Base-by-base conservation (phyloP, 2,329 filamentous ascomycete species). In the Tympanopsis confertula region DNA sequence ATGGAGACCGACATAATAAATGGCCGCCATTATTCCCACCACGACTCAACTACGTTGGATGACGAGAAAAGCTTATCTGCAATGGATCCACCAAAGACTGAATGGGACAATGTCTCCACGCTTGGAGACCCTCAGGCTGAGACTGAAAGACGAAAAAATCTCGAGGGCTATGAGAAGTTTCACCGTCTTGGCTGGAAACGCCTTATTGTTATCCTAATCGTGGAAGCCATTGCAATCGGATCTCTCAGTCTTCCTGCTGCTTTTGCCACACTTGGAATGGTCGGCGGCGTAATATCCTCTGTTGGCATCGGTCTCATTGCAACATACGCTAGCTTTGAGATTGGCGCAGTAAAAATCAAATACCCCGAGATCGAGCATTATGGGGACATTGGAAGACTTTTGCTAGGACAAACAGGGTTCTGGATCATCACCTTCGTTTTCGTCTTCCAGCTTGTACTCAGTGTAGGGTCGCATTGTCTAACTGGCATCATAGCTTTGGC, bases 401-500 rank as follows among this genome's bases (percentile, higher is more conserved):
- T 78, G 15, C 55, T 58, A 36, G 75, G 76, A 0, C 53, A 47
- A 5, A 56, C 66, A 29, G 71, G 69, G 2, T 60, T 65, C 20
- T 67, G 74, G 44, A 42, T 78, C 20, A 56, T 74, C 36, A 71
- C 68, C 4, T 49, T 59, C 13, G 66, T 60, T 4, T 68, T 71
- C 45, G 53, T 66, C 4, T 48, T 78, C 17, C 67, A 78, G 45
- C 55, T 78, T 13, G 52, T 78, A n/a, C 78, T 79, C 54, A 62
- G 75, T 45, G 72, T 77, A 60, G 71, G 66, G 13, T 73, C 70
- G 20, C 77, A 81, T 50, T 56, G 78, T 19, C 57, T 78, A 40
- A 74, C 71, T 0, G 77, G 76, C 48, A 63, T 62, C n/a, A 70
- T 78, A 43, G 71, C 71, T 40, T 63, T 78, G 53, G 73, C 74